Base-by-base conservation (phyloP, 768 basidiomycete genomes). In the Gautieria morchelliformis region DNA sequence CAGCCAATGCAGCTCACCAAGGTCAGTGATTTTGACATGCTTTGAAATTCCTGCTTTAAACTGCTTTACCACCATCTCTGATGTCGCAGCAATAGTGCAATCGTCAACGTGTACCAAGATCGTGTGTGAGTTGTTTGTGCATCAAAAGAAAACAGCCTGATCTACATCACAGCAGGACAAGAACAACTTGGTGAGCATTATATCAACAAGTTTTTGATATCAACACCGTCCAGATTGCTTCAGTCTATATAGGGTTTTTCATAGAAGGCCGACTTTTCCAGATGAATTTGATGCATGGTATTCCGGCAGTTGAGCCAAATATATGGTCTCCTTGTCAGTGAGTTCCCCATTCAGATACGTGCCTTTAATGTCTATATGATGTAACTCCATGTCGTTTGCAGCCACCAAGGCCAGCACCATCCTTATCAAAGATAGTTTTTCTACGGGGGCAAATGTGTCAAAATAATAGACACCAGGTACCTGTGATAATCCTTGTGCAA, bases 401-500 rank as follows among this genome's bases (percentile, higher is more conserved):
- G n/a, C n/a, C n/a, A n/a, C n/a, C n/a, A n/a, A n/a, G n/a, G 74
- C 70, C 0, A 74, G 63, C 1, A 78, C 60, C 3, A 71, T 61
- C 0, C 68, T 62, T 49, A 74, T 67, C 0, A 74, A 72, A 11
- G 37, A 39, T n/a, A 61, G 37, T 24, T 54, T 52, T 32, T 54
- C 57, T 12, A 57, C 52, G 5, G 63, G 61, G 12, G 60, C 53
- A 35, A 58, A 60, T 17, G 52, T 67, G 17, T 70, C n/a, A 8
- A 42, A 52, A 57, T 61, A 70, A 52, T 70, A 64, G 14, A 66
- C 51, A 12, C 78, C 76, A 27, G 64, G 71, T 0, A 72, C 61
- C 53, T 77, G 75, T 20, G 73, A 61, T 60, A 67, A 76, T 0
- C 79, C 59, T 78, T n/a, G n/a, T n/a, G n/a, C n/a, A n/a, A n/a